Conservation (phyloP, 2,329 filamentous ascomycete genomes). For the Periconia macrospinosa region DNA sequence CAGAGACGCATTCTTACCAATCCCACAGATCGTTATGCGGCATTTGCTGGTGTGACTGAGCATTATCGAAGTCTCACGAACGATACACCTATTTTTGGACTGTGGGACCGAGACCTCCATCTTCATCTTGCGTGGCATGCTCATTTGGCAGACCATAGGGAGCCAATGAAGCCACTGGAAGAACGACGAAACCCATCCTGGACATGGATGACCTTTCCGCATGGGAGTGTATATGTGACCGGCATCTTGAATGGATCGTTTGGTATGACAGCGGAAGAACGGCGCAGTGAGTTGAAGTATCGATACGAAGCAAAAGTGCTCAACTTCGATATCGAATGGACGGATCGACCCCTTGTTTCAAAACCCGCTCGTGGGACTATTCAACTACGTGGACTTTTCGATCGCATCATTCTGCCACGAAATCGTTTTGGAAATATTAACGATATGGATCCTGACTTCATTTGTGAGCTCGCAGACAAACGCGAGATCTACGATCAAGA, state of each 20-base stretch:
- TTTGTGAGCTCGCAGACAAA: too few relatives aligned
- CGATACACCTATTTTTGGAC: not conserved
- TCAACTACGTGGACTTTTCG: not conserved
- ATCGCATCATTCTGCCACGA: too few relatives aligned
- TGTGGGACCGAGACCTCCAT: constrained; percentile 1
- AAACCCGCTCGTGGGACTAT: not conserved
- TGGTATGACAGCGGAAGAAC: too few relatives aligned
- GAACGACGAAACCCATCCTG: not conserved
- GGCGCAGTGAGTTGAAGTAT: not conserved
- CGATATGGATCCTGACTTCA: too few relatives aligned
- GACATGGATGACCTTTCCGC: constrained; percentile 1
- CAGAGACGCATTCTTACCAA: not conserved
- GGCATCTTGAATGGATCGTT: too few relatives aligned
- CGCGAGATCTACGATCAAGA: too few relatives aligned
- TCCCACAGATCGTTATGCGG: not conserved
- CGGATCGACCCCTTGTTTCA: not conserved
- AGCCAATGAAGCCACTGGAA: not conserved
- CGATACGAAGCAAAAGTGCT: not conserved
- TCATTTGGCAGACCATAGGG: too few relatives aligned
- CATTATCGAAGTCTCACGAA: not conserved
- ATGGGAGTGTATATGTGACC: not conserved
- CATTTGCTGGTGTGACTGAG: not conserved
- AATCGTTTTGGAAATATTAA: too few relatives aligned
- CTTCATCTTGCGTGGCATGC: not conserved
- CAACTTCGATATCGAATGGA: not conserved